Conservation (phyloP, 192 early-diverging fungal genomes). For the Jimgerdemannia flammicorona region DNA sequence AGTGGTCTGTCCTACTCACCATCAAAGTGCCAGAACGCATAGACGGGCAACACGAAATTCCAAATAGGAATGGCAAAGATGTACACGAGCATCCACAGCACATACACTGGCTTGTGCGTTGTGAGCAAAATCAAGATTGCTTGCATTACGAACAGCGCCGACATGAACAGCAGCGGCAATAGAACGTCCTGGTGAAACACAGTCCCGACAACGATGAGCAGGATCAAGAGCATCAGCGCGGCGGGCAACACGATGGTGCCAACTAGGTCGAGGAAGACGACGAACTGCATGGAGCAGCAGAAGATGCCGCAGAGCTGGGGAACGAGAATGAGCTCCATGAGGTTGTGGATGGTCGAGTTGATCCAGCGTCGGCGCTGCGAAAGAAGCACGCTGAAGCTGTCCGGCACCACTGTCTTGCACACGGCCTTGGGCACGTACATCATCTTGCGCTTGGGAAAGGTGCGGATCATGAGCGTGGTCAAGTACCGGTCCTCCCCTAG, state of each 20-base stretch:
- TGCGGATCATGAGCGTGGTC: slow-evolving; percentile 75
- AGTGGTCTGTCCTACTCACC: slow-evolving; percentile 9
- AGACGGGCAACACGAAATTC: slow-evolving; percentile 71
- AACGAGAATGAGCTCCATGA: slow-evolving; percentile 84
- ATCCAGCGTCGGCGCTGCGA: slow-evolving; percentile 93
- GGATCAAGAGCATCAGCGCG: slow-evolving; percentile 77
- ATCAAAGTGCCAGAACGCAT: slow-evolving; percentile 84
- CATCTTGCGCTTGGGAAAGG: slow-evolving; percentile 81
- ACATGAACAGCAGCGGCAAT: slow-evolving; percentile 59
- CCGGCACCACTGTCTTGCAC: slow-evolving; percentile 78
- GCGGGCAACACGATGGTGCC: slow-evolving; percentile 87
- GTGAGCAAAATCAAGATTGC: slow-evolving; percentile 73
- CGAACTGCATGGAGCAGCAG: slow-evolving; percentile 95
- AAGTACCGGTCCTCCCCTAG: slow-evolving; percentile 85
- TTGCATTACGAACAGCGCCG: slow-evolving; percentile 61
- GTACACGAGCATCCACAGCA: slow-evolving; percentile 76
- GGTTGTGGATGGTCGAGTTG: slow-evolving; percentile 91
- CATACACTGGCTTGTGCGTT: slow-evolving; percentile 61
- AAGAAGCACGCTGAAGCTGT: slow-evolving; percentile 72
- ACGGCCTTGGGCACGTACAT: slow-evolving; percentile 76
- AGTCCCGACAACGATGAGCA: slow-evolving; percentile 51
- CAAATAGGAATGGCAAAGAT: slow-evolving; percentile 66
- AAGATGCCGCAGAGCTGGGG: slow-evolving; percentile 90
- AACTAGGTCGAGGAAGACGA: slow-evolving; percentile 88
- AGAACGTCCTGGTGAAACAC: slow-evolving; percentile 38